Evolutionary conservation across 768 basidiomycete genomes (phyloP).

Genomic region (Hericium erinaceus): DNA sequence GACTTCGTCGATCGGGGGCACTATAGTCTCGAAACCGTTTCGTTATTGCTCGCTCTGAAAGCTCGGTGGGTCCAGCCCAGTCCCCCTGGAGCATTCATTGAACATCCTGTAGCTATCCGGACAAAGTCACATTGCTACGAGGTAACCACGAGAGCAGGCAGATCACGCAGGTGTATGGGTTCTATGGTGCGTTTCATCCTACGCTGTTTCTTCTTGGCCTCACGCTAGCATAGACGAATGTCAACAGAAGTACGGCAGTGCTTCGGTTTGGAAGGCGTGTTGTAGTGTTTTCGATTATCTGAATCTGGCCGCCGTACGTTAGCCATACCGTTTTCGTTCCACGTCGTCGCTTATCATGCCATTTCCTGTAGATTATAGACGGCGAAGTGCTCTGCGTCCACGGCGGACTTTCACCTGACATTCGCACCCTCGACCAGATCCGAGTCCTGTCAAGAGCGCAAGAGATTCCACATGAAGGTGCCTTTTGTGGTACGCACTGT

Average conservation of each 20-base stretch:
- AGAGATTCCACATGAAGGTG: slow-evolving; percentile 98
- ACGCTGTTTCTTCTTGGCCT: not conserved
- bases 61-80: slow-evolving; percentile 47
- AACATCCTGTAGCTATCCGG: slow-evolving; percentile 60
- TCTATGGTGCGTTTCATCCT: slow-evolving; percentile 56
- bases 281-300: slow-evolving; percentile 95
- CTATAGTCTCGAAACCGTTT: slow-evolving; percentile 93
- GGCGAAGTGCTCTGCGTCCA: slow-evolving; percentile 90
- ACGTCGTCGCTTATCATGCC: not conserved
- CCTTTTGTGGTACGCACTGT: slow-evolving; percentile 69
- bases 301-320: slow-evolving; percentile 82
- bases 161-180: slow-evolving; percentile 98
- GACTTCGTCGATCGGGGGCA: slow-evolving; percentile 98
- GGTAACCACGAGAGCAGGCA: slow-evolving; percentile 97
- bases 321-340: not conserved
- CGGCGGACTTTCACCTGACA: slow-evolving; percentile 92
- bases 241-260: slow-evolving; percentile 94
- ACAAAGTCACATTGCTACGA: slow-evolving; percentile 81
- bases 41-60: slow-evolving; percentile 80
- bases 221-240: slow-evolving; percentile 64
- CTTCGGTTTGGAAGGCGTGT: slow-evolving; percentile 95
- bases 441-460: slow-evolving; percentile 89
- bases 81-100: not conserved
- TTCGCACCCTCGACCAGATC: slow-evolving; percentile 90
- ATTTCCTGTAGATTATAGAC: slow-evolving; percentile 73